These are phyloP conservation scores for Micractinium sp. DNA, from an alignment of 139 green algal genomes.

Conservation along the genomic window DNA sequence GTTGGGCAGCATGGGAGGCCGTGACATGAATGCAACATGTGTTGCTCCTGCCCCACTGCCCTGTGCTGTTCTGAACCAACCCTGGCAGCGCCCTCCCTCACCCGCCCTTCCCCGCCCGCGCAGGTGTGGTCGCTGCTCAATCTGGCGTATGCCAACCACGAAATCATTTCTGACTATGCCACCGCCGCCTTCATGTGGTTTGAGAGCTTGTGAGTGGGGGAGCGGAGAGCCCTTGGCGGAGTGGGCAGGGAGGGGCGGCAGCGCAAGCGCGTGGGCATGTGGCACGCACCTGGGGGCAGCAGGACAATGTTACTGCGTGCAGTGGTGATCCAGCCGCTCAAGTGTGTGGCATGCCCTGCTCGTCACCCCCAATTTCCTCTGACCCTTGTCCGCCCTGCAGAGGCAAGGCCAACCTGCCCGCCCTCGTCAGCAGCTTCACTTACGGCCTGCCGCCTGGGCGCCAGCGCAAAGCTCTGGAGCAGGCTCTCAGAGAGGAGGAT, in stretches of 20 bases:
- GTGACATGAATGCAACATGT: not conserved
- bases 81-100: not conserved
- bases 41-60: not conserved
- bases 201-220: slow-evolving; percentile 15
- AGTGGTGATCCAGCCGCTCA: not conserved
- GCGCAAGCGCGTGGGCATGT: too few relatives aligned
- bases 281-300: not conserved
- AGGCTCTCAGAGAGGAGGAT: not conserved
- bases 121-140: slow-evolving; percentile 29
- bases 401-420: not conserved
- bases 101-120: not conserved
- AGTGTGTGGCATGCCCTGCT: not conserved
- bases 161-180: slow-evolving; percentile 24
- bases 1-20: not conserved
- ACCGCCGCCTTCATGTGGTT: slow-evolving; percentile 20
- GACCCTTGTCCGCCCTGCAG: not conserved
- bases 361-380: not conserved
- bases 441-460: not conserved
- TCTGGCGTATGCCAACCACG: slow-evolving; percentile 30
- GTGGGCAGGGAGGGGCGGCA: too few relatives aligned
- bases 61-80: not conserved
- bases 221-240: too few relatives aligned
- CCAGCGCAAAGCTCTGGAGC: not conserved
- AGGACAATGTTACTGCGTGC: not conserved
- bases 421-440: not conserved